Conservation (phyloP, 2,329 filamentous ascomycete genomes). For the Metarhizium robertsii region DNA sequence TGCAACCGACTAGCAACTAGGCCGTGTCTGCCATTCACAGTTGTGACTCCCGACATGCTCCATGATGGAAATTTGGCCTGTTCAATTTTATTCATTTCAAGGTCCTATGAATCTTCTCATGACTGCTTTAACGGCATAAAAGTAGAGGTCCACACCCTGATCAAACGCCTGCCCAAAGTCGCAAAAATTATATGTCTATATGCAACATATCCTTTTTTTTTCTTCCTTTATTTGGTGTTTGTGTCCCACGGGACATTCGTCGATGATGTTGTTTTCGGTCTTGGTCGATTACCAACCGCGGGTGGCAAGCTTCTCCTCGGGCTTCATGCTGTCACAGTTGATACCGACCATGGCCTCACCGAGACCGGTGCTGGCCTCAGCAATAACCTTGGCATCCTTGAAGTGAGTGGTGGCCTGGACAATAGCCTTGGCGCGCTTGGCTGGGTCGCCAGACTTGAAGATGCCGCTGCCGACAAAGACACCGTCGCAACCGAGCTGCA, state of each 20-base stretch:
- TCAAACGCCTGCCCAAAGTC: constrained; percentile 4
- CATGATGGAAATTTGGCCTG: not conserved
- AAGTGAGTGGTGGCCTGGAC: constrained; percentile 90
- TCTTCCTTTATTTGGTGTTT: not conserved
- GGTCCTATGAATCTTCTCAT: not conserved
- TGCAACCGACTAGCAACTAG: too few species aligned
- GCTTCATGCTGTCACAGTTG: constrained; percentile 69
- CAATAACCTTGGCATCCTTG: constrained; percentile 74
- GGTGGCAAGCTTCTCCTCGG: constrained; percentile 73
- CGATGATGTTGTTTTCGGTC: not conserved
- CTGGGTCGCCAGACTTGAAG: constrained; percentile 91
- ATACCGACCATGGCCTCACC: constrained; percentile 99
- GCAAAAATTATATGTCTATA: constrained; percentile 1
- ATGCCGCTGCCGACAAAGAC: constrained; percentile 96
- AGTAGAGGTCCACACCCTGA: not conserved
- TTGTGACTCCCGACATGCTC: not conserved
- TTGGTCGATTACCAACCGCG: constrained; percentile 62
- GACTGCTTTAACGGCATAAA: not conserved
- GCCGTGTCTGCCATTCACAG: too few species aligned
- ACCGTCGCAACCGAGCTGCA: constrained; percentile 96
- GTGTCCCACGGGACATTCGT: not conserved
- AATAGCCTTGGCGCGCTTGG: constrained; percentile 85
- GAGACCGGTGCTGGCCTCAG: constrained; percentile 76
- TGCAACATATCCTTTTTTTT: not conserved
- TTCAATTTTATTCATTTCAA: constrained; percentile 1